These are phyloP conservation scores for Rhizophora mangle DNA, from an alignment of 345 rosid genomes.

Conservation along the genomic window DNA sequence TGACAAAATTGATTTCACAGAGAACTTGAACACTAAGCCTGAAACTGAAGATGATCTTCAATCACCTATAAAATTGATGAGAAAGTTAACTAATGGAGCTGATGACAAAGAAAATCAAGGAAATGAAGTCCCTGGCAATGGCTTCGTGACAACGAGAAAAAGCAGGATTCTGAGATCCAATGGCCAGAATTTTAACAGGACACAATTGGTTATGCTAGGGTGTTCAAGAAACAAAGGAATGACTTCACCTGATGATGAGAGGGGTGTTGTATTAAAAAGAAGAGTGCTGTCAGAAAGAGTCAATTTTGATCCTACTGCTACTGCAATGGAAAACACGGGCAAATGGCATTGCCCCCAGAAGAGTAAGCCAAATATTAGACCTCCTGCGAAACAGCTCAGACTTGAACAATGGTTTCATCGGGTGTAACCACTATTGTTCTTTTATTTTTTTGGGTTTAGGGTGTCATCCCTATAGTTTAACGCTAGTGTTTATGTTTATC, in stretches of 20 bases:
- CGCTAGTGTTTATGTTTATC: too few relatives aligned
- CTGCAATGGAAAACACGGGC: slow-evolving; percentile 40
- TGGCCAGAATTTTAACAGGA: slow-evolving; percentile 23
- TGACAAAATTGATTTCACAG: not conserved
- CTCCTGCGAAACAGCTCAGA: slow-evolving; percentile 81
- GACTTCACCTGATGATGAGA: slow-evolving; percentile 8
- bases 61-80: slow-evolving; percentile 5
- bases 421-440: slow-evolving; percentile 15
- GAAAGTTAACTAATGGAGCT: slow-evolving; percentile 15
- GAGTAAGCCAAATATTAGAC: slow-evolving; percentile 56
- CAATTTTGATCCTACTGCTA: slow-evolving; percentile 32
- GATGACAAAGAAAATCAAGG: slow-evolving; percentile 33
- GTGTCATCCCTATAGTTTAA: not conserved
- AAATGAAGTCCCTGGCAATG: slow-evolving; percentile 27
- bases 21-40: slow-evolving; percentile 11
- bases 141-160: slow-evolving; percentile 55
- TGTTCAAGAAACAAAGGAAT: slow-evolving; percentile 28
- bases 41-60: slow-evolving; percentile 11
- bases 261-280: slow-evolving; percentile 25
- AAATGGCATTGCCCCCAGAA: slow-evolving; percentile 85
- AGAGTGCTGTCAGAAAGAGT: slow-evolving; percentile 49
- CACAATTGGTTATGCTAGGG: slow-evolving; percentile 19
- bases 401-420: slow-evolving; percentile 69
- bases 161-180: slow-evolving; percentile 21
- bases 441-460: not conserved